A percentile compares a stretch with the other conserved stretches of the same genome.
Conservation (phyloP, 1,139 yeast species). For the Zygosaccharomyces sapae region DNA sequence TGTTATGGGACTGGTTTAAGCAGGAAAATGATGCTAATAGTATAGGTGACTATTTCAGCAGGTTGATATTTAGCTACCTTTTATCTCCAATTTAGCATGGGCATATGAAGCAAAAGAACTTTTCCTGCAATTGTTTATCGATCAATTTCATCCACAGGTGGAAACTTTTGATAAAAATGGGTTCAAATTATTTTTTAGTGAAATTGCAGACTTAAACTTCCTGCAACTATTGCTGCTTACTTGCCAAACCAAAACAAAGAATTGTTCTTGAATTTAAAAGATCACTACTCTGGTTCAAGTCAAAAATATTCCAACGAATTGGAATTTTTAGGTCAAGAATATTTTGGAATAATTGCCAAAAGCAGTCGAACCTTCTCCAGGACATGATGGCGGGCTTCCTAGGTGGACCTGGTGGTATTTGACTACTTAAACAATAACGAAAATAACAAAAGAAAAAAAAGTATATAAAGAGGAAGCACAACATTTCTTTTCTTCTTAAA, state of each 20-base stretch:
- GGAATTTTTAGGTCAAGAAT: conserved; percentile 50
- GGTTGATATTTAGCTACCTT: conserved; percentile 68
- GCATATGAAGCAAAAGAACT: conserved; percentile 42
- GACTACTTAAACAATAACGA: neutral
- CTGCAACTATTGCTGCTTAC: conserved; percentile 64
- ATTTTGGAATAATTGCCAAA: conserved; percentile 58
- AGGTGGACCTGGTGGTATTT: conserved; percentile 34
- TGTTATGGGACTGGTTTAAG: conserved; percentile 56
- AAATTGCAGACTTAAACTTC: conserved; percentile 52
- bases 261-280: conserved; percentile 50
- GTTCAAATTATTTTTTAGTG: conserved; percentile 34
- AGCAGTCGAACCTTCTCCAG: conserved; percentile 66
- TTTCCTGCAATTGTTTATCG: conserved; percentile 40
- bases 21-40: conserved; percentile 38
- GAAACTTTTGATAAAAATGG: conserved; percentile 26
- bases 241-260: conserved; percentile 52
- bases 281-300: conserved; percentile 46
- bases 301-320: conserved; percentile 41
- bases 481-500: neutral
- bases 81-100: conserved; percentile 60
- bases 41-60: conserved; percentile 51
- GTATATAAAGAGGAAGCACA: conserved; percentile 2
- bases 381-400: conserved; percentile 83
- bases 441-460: neutral
- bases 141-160: conserved; percentile 18